Base-by-base conservation (phyloP, 176 grass and related monocot species). In the Ampelocalamus luodianensis region DNA sequence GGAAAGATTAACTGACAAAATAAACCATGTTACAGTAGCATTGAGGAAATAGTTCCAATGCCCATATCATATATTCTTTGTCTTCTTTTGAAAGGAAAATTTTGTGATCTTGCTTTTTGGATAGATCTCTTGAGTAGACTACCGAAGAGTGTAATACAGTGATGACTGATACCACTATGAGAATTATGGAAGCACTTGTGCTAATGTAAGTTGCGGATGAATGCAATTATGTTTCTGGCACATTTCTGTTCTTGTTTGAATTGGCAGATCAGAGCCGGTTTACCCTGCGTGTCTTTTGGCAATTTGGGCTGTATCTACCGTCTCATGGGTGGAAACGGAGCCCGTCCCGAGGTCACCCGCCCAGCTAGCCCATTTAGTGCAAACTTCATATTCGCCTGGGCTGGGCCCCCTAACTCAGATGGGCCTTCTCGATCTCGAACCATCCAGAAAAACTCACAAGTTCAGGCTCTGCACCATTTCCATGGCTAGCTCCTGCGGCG, bases 1-100 rank as follows among this genome's bases (percentile, higher is more conserved):
- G 91, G 96, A 99, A 94, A 74, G 91, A 93, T 63, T 99, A 92
- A 83, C 67, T 81, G 61, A 34, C 39, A 66, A 65, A 65, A 46
- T 13, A 43, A 59, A 20, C 37, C 7, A 55, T 15, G 3, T 65
- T 36, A 61, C 44, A 37, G 29, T 54, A 46, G 39, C 44, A 56
- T 56, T 29, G 59, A 11, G 14, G 27, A 74, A 50, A 68, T 80
- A 82, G 39, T 76, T 61, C 40, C 72, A 39, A 32, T 72, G 72
- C 56, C 7, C 66, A 58, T 65, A 65, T 76, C 45, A 44, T 71
- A 39, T 22, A 15, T 16, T 53, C 76, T 15, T 78, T 11, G 44
- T 15, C 26, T n/a, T n/a, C 54, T 17, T 59, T 10, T 15, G 15
- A 43, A 27, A 71, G 87, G 64, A 46, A 85, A 59, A 11, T 77